Percentiles rank a stretch among this genome's conserved stretches.
Conservation (phyloP, 768 basidiomycete genomes). For the Pleurotus citrinopileatus region DNA sequence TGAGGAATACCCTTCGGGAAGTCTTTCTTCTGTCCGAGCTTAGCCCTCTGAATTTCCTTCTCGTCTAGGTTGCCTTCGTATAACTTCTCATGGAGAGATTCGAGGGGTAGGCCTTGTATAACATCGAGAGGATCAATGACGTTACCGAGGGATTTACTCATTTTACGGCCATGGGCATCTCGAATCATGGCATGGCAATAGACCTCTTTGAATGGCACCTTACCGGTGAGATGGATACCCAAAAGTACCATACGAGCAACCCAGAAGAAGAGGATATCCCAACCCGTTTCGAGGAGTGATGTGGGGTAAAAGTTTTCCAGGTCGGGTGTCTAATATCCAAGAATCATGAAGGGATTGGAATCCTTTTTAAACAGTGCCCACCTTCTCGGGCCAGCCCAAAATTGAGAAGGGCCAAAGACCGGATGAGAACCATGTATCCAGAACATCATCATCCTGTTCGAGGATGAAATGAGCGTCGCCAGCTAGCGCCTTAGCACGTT, state of each 20-base stretch:
- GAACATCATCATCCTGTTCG: conserved; percentile 93
- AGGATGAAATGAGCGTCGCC: conserved; percentile 66
- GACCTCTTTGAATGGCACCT: conserved; percentile 94
- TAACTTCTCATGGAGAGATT: conserved; percentile 81
- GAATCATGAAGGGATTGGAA: not conserved
- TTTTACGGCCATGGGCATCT: conserved; percentile 97
- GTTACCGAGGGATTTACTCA: conserved; percentile 98
- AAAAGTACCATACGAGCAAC: conserved; percentile 98
- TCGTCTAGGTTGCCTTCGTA: conserved; percentile 91
- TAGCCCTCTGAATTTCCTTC: conserved; percentile 88
- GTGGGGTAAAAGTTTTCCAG: conserved; percentile 83
- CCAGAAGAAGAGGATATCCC: conserved; percentile 99
- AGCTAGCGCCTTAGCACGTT: conserved; percentile 69
- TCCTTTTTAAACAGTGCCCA: conserved; percentile 23
- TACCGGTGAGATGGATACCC: conserved; percentile 82
- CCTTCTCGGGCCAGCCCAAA: conserved; percentile 96
- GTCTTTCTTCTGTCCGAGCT: conserved; percentile 95
- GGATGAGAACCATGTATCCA: conserved; percentile 99
- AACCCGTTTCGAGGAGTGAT: conserved; percentile 93
- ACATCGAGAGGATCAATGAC: conserved; percentile 97
- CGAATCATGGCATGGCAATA: conserved; percentile 99
- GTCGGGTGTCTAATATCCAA: conserved; percentile 63
- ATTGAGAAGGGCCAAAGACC: conserved; percentile 98
- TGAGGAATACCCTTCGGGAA: conserved; percentile 99
- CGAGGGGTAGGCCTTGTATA: conserved; percentile 79